Evolutionary conservation across 176 grass and related monocot genomes (phyloP), one percentile per base, ranked within the genome.

Genomic region (Hordeum vulgare): DNA sequence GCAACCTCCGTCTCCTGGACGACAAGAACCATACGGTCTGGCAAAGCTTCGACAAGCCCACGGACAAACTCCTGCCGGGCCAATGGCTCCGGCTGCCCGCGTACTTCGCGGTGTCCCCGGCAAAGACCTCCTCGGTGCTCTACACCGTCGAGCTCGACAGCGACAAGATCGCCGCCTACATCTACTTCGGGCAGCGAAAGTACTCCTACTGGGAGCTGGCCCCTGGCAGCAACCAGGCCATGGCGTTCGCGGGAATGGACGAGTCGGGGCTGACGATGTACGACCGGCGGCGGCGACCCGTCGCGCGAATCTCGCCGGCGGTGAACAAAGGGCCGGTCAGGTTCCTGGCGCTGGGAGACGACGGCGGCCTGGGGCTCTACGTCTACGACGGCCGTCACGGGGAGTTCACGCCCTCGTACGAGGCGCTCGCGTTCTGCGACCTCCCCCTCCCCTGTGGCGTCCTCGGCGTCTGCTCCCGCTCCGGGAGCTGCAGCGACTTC

Each of bases 131-230:
- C 0, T 65, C 87, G 4, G 24, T 35, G 6, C 88, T 88, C 37
- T 95, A 88, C 82, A 88, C 89, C 64, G 58, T 98, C 17, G 92
- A 90, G 80, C 80, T 95, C 49, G 44, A 88, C 56, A 66, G 47
- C 18, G 80, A 88, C 68, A 88, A 88, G 86, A 23, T 93, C 12
- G 80, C 80, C 11, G 26, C 89, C 57, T 93, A 93, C 67, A 17
- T 91, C 54, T 76, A 94, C 39, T 91, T 85, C 78, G 84, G 61
- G 51, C 41, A 65, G 21, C 23, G 25, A 23, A 85, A 71, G 63
- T 92, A 94, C 61, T 83, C 89, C 21, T 93, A 97, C 85, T 93
- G 94, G 91, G 68, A 93, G 57, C 36, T 91, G 36, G 24, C 42
- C 21, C 84, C 89, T 37, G 44, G 44, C 8, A 28, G 57, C 54